A percentile compares a stretch with the other conserved stretches of the same genome.
Conservation (phyloP, 192 early-diverging fungal genomes). For the Lunasporangiospora selenospora region DNA sequence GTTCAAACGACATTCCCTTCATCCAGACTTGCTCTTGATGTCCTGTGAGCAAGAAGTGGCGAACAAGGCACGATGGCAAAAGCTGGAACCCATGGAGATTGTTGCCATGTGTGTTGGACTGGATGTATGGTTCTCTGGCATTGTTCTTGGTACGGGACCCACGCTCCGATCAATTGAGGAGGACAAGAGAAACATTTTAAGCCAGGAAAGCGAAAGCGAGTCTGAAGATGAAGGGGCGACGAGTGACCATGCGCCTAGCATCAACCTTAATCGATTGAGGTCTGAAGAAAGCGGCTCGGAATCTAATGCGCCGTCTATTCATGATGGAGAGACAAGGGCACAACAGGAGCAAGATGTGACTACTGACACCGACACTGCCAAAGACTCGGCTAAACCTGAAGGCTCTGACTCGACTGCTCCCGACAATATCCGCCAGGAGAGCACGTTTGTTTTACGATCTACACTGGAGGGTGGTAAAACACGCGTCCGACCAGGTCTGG, state of each 20-base stretch:
- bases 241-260: too few species aligned
- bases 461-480: too few species aligned
- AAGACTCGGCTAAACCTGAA: too few species aligned
- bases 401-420: conserved; percentile 44
- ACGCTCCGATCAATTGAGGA: conserved; percentile 21
- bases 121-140: conserved; percentile 61
- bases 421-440: conserved; percentile 50
- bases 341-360: too few species aligned
- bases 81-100: conserved; percentile 65
- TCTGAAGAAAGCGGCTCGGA: too few species aligned
- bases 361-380: too few species aligned
- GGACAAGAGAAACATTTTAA: background rate
- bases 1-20: conserved; percentile 60
- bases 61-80: conserved; percentile 59
- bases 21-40: conserved; percentile 55
- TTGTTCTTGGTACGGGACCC: conserved; percentile 34
- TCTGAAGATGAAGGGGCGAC: conserved; percentile 3
- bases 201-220: conserved; percentile 8
- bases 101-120: conserved; percentile 63
- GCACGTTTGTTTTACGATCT: background rate
- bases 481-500: too few species aligned
- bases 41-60: conserved; percentile 50
- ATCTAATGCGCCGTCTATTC: too few species aligned
- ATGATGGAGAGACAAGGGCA: too few species aligned
- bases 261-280: too few species aligned